Evolutionary conservation across 371 early-diverging fungal species (phyloP).

Genomic region (Sporodiniella umbellata): DNA sequence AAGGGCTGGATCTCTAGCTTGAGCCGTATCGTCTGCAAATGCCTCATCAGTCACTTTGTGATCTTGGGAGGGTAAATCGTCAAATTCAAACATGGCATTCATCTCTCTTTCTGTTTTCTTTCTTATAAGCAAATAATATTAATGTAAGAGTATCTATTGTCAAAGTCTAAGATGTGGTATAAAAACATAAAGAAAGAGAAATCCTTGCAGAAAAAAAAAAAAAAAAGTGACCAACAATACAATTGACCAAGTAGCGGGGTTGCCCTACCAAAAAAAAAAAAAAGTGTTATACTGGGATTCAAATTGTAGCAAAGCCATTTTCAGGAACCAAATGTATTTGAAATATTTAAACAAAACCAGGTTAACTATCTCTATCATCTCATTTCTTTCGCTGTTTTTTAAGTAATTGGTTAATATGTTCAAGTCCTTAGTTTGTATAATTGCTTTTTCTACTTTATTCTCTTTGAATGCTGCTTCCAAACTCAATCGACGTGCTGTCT

Average conservation of each 20-base stretch:
- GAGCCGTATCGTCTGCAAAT: slow-evolving; percentile 33
- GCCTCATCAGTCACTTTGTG: slow-evolving; percentile 24
- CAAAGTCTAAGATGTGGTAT: slow-evolving; percentile 5
- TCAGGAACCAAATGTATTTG: background rate
- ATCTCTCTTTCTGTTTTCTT: slow-evolving; percentile 14
- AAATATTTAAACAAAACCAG: background rate
- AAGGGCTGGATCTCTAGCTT: slow-evolving; percentile 21
- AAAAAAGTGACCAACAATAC: background rate
- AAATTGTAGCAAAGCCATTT: background rate
- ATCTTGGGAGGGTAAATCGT: slow-evolving; percentile 24
- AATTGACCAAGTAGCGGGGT: background rate
- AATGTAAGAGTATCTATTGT: slow-evolving; percentile 7
- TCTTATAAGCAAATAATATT: slow-evolving; percentile 7
- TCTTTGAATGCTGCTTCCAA: background rate
- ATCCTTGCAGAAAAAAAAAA: slow-evolving; percentile 10
- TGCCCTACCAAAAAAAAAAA: background rate
- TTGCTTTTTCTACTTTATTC: slow-evolving; percentile 4
- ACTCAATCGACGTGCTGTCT: slow-evolving; percentile 2
- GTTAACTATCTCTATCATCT: background rate
- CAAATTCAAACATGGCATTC: slow-evolving; percentile 49
- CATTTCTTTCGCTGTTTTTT: background rate
- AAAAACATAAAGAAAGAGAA: slow-evolving; percentile 2
- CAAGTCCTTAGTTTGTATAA: background rate
- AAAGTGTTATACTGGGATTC: too few relatives aligned
- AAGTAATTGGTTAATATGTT: background rate